Percentiles rank a stretch among this genome's conserved stretches.
phyloP scores from a whole-genome alignment of 2,329 filamentous ascomycete species.

The Neopestalotiopsis sp. region DNA sequence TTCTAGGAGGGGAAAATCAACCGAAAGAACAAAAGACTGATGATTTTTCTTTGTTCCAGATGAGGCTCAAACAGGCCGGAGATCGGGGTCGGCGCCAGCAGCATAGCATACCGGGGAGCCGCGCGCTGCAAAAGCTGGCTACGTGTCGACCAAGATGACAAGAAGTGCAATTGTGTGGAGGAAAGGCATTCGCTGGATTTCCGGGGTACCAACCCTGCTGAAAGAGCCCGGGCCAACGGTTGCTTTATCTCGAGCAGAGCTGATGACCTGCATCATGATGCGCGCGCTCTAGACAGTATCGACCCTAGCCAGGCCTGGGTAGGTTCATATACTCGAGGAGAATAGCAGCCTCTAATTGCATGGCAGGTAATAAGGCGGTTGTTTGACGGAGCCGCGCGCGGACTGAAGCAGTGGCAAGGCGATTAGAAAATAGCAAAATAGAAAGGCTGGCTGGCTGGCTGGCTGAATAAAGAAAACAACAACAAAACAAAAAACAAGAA shows the following conservation, averaged over 20 bases:
- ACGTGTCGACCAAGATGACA: conserved; percentile 23
- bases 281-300: conserved; percentile 25
- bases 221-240: conserved; percentile 26
- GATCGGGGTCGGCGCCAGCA: conserved; percentile 24
- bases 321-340: not conserved
- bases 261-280: conserved; percentile 33
- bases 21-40: too few species aligned
- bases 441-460: not conserved
- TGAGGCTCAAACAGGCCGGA: conserved; percentile 17
- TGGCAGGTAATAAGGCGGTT: not conserved
- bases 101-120: conserved; percentile 20
- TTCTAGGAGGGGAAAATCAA: too few species aligned
- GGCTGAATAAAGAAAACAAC: not conserved
- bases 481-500: not conserved
- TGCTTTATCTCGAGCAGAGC: conserved; percentile 21
- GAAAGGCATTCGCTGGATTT: conserved; percentile 24
- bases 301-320: not conserved
- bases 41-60: not conserved
- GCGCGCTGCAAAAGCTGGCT: conserved; percentile 27
- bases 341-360: conserved; percentile 26
- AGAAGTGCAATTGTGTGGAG: conserved; percentile 24
- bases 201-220: conserved; percentile 20
- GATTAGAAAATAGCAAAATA: not conserved
- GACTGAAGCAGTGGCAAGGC: conserved; percentile 1
- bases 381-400: not conserved